A percentile compares a stretch with the other conserved stretches of the same genome.
Evolutionary conservation across 2,329 filamentous ascomycete genomes (phyloP).

Genomic region (Fusarium acutatum): DNA sequence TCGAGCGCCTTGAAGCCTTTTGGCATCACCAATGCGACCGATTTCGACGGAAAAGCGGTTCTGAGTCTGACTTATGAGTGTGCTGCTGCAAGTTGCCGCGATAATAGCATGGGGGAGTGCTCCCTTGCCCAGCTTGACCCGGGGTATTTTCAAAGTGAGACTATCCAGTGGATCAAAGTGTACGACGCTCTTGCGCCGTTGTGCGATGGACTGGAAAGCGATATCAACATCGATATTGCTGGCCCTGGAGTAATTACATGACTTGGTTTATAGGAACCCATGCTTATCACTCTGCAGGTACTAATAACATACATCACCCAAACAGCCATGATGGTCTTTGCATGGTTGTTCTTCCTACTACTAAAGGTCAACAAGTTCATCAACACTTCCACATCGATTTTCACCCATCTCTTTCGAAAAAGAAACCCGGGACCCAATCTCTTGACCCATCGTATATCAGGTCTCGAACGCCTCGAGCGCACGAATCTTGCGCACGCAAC

Average conservation of each 20-base stretch:
- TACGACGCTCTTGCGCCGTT: background rate
- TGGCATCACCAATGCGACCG: background rate
- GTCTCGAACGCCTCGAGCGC: background rate
- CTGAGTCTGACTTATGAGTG: constrained; percentile 5
- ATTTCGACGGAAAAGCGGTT: background rate
- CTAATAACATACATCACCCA: constrained; percentile 18
- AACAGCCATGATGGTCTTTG: constrained; percentile 1
- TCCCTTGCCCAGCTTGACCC: background rate
- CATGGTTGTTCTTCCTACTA: background rate
- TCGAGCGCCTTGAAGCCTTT: background rate
- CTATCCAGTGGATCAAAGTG: background rate
- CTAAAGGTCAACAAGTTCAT: background rate
- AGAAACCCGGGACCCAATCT: accelerated
- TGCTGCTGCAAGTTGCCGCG: constrained; percentile 2
- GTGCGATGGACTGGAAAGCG: background rate
- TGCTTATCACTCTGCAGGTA: background rate
- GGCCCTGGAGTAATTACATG: constrained; percentile 2
- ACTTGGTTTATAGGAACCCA: accelerated
- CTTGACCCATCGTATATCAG: background rate
- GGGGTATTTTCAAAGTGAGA: background rate
- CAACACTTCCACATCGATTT: background rate
- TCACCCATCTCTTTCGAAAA: background rate
- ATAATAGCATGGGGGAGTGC: constrained; percentile 3
- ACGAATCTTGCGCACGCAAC: constrained; percentile 6
- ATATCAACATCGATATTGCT: constrained; percentile 14